These are phyloP conservation scores for Dothidotthia symphoricarpi DNA, from an alignment of 2,329 filamentous ascomycete species.

Conservation along the genomic window DNA sequence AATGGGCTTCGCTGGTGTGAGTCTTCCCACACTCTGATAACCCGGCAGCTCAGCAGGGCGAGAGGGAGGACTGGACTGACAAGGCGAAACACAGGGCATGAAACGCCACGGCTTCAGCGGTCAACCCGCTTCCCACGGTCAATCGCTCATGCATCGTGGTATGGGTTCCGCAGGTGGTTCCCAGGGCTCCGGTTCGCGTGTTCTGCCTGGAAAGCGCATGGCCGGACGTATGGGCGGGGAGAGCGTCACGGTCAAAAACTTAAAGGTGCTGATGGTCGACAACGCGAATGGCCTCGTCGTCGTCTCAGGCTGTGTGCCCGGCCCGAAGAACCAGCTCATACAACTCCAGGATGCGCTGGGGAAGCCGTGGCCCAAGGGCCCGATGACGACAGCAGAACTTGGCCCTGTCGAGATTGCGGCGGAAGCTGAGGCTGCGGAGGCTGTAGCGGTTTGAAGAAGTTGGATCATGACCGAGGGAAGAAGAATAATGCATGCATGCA, in stretches of 20 bases:
- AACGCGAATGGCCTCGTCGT: constrained; percentile 82
- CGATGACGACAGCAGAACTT: constrained; percentile 31
- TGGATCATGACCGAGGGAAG: background rate
- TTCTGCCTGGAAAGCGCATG: constrained; percentile 97
- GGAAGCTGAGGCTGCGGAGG: constrained; percentile 11
- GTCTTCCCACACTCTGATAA: constrained; percentile 17
- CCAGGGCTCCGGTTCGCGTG: constrained; percentile 88
- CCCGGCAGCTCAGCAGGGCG: background rate
- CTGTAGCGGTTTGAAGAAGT: constrained; percentile 4
- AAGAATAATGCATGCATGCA: constrained; percentile 6
- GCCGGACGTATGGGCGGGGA: constrained; percentile 91
- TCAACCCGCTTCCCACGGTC: constrained; percentile 90
- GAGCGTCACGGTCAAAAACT: constrained; percentile 84
- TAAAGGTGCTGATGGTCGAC: constrained; percentile 86
- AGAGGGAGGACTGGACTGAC: constrained; percentile 8
- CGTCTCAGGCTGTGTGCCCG: constrained; percentile 78
- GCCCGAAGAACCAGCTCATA: constrained; percentile 82
- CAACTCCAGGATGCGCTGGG: constrained; percentile 88
- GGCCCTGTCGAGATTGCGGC: constrained; percentile 11
- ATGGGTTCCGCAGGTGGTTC: constrained; percentile 87
- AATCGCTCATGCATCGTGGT: constrained; percentile 88
- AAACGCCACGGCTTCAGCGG: constrained; percentile 89
- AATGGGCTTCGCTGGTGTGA: constrained; percentile 83
- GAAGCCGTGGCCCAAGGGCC: constrained; percentile 68
- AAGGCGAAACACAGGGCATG: constrained; percentile 62